Conservation (phyloP, 2,329 filamentous ascomycete species). For the Chaetomium olivaceum region DNA sequence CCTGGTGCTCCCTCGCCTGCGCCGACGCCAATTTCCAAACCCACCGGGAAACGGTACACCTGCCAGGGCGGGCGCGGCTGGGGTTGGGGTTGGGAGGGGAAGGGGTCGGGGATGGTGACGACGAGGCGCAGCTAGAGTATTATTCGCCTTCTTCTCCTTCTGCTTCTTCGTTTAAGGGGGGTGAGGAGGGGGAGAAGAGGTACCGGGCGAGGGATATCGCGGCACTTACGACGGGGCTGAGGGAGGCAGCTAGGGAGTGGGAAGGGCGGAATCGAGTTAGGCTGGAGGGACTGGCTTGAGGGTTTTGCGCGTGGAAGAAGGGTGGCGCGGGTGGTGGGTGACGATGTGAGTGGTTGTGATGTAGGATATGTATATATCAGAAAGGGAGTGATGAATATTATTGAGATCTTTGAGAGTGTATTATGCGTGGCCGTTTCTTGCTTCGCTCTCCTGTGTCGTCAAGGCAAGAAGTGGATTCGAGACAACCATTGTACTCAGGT, state of each 20-base stretch:
- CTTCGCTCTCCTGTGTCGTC: background rate
- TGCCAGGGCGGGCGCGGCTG: conserved; percentile 32
- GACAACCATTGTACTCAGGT: background rate
- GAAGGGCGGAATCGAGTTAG: conserved; percentile 24
- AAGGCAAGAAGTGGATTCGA: background rate
- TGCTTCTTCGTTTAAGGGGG: background rate
- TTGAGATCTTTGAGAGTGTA: background rate
- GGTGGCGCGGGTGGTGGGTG: background rate
- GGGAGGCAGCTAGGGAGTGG: conserved; percentile 29
- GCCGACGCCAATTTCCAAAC: conserved; percentile 37
- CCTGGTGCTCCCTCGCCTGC: conserved; percentile 39
- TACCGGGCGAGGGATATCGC: conserved; percentile 32
- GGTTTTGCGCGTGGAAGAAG: background rate
- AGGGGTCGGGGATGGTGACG: conserved; percentile 23
- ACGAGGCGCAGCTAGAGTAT: conserved; percentile 21
- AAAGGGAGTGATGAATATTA: background rate
- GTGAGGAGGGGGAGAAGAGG: conserved; percentile 9
- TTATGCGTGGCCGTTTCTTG: background rate
- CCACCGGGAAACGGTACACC: conserved; percentile 39
- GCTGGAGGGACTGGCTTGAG: background rate
- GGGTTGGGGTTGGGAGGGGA: conserved; percentile 22
- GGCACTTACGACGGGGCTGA: conserved; percentile 25
- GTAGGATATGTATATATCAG: background rate
- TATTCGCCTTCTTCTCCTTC: background rate
- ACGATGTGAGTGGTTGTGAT: background rate